phyloP scores from a whole-genome alignment of 176 grass and related monocot genomes.

The Themeda triandra region DNA sequence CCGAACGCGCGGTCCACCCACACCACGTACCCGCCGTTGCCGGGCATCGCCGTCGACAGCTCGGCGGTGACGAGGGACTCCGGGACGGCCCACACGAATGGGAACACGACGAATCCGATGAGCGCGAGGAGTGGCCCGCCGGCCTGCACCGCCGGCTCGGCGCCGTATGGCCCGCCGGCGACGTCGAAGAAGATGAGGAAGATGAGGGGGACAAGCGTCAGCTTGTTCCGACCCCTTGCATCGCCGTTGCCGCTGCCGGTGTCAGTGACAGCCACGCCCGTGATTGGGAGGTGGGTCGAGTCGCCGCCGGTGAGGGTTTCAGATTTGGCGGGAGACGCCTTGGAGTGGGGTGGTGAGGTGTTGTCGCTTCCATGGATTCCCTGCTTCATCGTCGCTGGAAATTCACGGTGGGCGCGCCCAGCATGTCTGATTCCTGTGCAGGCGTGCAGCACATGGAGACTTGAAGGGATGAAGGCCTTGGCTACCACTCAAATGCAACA shows the following conservation, averaged over 20 bases:
- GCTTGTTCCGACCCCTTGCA: slow-evolving; percentile 39
- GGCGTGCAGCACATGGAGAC: background rate
- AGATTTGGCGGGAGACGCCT: background rate
- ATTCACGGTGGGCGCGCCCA: background rate
- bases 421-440: background rate
- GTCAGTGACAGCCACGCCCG: background rate
- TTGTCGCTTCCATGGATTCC: background rate
- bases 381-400: background rate
- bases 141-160: slow-evolving; percentile 63
- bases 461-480: too few species aligned
- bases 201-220: slow-evolving; percentile 57
- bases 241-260: background rate
- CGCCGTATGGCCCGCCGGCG: slow-evolving; percentile 70
- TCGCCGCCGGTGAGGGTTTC: background rate
- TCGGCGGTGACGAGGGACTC: slow-evolving; percentile 78
- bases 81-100: slow-evolving; percentile 78
- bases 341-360: background rate
- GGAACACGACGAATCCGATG: slow-evolving; percentile 68
- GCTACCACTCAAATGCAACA: too few species aligned
- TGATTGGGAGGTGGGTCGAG: background rate
- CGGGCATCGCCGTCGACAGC: slow-evolving; percentile 66
- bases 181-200: slow-evolving; percentile 88
- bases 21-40: slow-evolving; percentile 72
- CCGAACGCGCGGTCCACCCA: slow-evolving; percentile 77
- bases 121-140: slow-evolving; percentile 52